Evolutionary conservation across 106 monocot species (phyloP).

Genomic region (Acorus gramineus): DNA sequence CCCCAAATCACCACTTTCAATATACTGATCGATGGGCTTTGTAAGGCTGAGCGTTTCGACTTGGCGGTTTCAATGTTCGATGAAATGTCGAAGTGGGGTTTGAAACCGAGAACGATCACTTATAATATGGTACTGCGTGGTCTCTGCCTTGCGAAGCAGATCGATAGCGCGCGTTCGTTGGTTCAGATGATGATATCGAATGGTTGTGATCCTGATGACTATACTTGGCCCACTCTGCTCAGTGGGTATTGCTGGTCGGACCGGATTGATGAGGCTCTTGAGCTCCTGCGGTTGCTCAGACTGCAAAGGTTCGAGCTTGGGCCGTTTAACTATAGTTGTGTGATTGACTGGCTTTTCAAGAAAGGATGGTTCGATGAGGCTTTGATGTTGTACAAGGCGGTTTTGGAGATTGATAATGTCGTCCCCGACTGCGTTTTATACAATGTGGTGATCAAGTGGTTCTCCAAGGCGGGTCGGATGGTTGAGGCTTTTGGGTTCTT

Average conservation of each 20-base stretch:
- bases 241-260: slow-evolving; percentile 52
- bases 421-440: slow-evolving; percentile 65
- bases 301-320: slow-evolving; percentile 35
- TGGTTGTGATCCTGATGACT: slow-evolving; percentile 13
- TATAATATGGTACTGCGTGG: slow-evolving; percentile 45
- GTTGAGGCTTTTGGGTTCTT: slow-evolving; percentile 54
- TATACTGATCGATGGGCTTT: slow-evolving; percentile 55
- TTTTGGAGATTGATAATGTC: slow-evolving; percentile 28
- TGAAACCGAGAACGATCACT: slow-evolving; percentile 29
- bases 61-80: slow-evolving; percentile 55
- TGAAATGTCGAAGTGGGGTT: slow-evolving; percentile 60
- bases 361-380: slow-evolving; percentile 49
- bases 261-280: slow-evolving; percentile 39
- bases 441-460: slow-evolving; percentile 73
- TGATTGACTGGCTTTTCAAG: slow-evolving; percentile 68
- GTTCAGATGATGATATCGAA: slow-evolving; percentile 32
- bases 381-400: slow-evolving; percentile 23
- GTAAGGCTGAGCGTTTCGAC: slow-evolving; percentile 33
- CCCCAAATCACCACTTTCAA: slow-evolving; percentile 50
- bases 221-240: slow-evolving; percentile 31
- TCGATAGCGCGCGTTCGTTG: slow-evolving; percentile 38
- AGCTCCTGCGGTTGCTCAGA: slow-evolving; percentile 9
- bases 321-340: slow-evolving; percentile 48
- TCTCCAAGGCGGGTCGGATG: slow-evolving; percentile 28
- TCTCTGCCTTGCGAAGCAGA: slow-evolving; percentile 24